Conservation (phyloP, 1,284 basidiomycete genomes). For the Rugosomyces carneus region DNA sequence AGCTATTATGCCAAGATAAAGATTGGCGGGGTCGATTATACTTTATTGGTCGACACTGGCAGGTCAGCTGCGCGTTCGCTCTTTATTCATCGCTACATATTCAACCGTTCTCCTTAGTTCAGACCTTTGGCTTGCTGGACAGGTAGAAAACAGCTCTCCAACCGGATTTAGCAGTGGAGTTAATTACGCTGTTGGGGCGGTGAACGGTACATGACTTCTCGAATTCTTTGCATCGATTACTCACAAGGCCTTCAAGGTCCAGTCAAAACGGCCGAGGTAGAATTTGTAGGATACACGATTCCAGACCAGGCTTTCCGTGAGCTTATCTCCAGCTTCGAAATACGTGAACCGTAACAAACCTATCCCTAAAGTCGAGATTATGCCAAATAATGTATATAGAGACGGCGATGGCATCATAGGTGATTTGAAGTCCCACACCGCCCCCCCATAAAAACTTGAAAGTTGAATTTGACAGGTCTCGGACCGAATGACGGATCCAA, state of each 20-base stretch:
- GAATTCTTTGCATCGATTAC: slow-evolving; percentile 1
- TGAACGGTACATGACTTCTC: slow-evolving; percentile 31
- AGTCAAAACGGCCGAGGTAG: slow-evolving; percentile 44
- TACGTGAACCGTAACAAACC: too few species aligned
- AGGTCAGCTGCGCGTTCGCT: slow-evolving; percentile 41
- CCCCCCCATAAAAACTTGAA: too few species aligned
- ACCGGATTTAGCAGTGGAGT: slow-evolving; percentile 39
- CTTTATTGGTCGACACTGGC: slow-evolving; percentile 60
- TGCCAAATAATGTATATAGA: slow-evolving; percentile 24
- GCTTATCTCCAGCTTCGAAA: slow-evolving; percentile 17
- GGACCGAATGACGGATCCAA: slow-evolving; percentile 45
- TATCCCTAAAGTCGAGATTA: slow-evolving; percentile 28
- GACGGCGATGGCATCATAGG: slow-evolving; percentile 39
- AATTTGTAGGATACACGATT: slow-evolving; percentile 49
- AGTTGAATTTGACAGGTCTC: slow-evolving; percentile 37
- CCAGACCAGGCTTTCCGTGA: slow-evolving; percentile 58
- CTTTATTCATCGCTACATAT: not conserved
- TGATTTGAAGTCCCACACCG: too few species aligned
- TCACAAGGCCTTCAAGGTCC: slow-evolving; percentile 16
- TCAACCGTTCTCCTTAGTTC: slow-evolving; percentile 28
- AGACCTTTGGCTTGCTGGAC: slow-evolving; percentile 54
- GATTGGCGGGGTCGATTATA: slow-evolving; percentile 42
- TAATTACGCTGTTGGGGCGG: slow-evolving; percentile 45
- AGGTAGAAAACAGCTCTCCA: slow-evolving; percentile 34
- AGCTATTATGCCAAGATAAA: slow-evolving; percentile 49